phyloP scores from a whole-genome alignment of 140 eudicot genomes.

The Senecio squalidus region DNA sequence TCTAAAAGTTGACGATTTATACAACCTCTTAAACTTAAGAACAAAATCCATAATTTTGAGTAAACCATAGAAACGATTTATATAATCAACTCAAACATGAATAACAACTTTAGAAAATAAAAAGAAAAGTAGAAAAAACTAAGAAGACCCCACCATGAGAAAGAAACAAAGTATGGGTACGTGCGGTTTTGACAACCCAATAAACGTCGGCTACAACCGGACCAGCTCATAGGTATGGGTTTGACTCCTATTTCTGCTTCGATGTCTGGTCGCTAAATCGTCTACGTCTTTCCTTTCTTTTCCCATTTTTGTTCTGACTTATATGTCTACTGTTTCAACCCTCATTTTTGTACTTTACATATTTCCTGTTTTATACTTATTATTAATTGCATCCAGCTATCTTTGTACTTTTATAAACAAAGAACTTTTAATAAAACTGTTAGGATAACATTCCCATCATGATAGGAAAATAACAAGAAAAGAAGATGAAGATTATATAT shows the following conservation, averaged over 20 bases:
- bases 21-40: no score
- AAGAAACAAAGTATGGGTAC: conserved; percentile 20
- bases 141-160: no score
- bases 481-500: no score
- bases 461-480: no score
- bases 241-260: conserved; percentile 12
- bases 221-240: no score
- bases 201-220: conserved; percentile 1
- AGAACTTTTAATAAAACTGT: no score
- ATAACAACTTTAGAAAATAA: neutral
- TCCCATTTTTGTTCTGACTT: neutral
- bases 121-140: no score
- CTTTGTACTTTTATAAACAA: neutral
- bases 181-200: conserved; percentile 13
- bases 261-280: conserved; percentile 11
- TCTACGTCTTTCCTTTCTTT: neutral
- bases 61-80: no score
- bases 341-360: neutral
- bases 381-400: neutral
- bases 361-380: neutral
- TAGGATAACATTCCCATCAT: no score
- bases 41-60: no score
- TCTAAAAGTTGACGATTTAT: no score
- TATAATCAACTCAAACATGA: neutral
- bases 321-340: neutral